Conservation (phyloP, 208 protist species). For the Trypanosoma theileri region DNA sequence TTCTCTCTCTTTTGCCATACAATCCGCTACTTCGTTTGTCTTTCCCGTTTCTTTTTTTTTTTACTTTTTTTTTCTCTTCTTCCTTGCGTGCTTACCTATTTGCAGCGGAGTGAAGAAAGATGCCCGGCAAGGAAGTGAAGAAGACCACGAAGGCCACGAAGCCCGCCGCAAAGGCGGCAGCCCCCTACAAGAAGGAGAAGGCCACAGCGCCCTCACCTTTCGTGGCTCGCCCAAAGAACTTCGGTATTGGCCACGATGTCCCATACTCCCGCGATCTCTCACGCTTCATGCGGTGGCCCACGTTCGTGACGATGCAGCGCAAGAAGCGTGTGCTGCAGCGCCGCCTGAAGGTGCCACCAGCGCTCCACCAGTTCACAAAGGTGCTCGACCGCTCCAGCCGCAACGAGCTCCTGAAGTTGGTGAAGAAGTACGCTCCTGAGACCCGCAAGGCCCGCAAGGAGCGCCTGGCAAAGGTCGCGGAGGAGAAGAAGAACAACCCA, state of each 20-base stretch:
- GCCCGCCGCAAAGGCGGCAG: constrained; percentile 49
- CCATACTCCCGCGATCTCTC: constrained; percentile 95
- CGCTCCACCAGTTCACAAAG: constrained; percentile 91
- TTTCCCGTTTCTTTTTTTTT: neutral
- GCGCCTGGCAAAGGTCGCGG: constrained; percentile 91
- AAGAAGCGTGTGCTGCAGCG: constrained; percentile 97
- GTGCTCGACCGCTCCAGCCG: constrained; percentile 93
- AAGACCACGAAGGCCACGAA: constrained; percentile 56
- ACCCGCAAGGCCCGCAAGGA: constrained; percentile 94
- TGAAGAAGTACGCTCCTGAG: constrained; percentile 99
- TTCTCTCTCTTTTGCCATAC: neutral
- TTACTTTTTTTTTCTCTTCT: constrained; percentile 1
- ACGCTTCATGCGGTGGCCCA: constrained; percentile 98
- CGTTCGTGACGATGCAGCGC: constrained; percentile 98
- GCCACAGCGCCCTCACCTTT: constrained; percentile 54
- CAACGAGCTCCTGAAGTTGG: constrained; percentile 97
- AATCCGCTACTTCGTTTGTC: neutral
- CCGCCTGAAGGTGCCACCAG: constrained; percentile 96
- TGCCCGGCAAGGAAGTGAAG: constrained; percentile 86
- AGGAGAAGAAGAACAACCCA: constrained; percentile 91
- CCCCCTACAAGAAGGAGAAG: constrained; percentile 79
- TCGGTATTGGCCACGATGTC: constrained; percentile 93
- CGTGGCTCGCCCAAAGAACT: constrained; percentile 84
- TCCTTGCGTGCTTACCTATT: constrained; percentile 8
- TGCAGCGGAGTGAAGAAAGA: constrained; percentile 20